These are phyloP conservation scores for Cryptococcus sp. DNA, from an alignment of 1,284 basidiomycete genomes.

Conservation along the genomic window DNA sequence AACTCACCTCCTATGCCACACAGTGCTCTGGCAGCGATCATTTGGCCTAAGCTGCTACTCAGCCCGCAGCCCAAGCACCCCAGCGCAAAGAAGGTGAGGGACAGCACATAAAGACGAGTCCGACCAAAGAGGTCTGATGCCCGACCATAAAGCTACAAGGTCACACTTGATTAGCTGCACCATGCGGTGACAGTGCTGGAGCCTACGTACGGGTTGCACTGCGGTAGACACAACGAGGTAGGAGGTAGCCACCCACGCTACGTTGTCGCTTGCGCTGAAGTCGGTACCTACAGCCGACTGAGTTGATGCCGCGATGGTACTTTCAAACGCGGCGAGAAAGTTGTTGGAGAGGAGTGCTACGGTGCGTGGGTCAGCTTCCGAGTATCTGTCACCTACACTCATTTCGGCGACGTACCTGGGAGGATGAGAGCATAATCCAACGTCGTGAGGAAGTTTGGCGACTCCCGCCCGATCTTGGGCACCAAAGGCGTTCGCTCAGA, in stretches of 20 bases:
- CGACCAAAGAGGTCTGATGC: slow-evolving; percentile 24
- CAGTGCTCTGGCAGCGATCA: slow-evolving; percentile 20
- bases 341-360: slow-evolving; percentile 21
- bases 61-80: slow-evolving; percentile 23
- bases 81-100: slow-evolving; percentile 16
- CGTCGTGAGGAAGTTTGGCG: slow-evolving; percentile 1
- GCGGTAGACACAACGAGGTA: slow-evolving; percentile 26
- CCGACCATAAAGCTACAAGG: slow-evolving; percentile 19
- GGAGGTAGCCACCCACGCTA: slow-evolving; percentile 26
- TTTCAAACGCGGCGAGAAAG: slow-evolving; percentile 26
- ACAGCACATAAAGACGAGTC: slow-evolving; percentile 20
- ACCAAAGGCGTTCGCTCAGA: neutral
- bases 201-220: slow-evolving; percentile 21
- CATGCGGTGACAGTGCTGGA: neutral
- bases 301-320: slow-evolving; percentile 27
- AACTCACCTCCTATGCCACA: slow-evolving; percentile 23
- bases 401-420: slow-evolving; percentile 6
- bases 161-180: neutral
- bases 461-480: neutral
- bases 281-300: slow-evolving; percentile 20
- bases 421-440: slow-evolving; percentile 9
- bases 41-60: slow-evolving; percentile 16
- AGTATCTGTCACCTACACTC: neutral
- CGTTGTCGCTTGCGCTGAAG: slow-evolving; percentile 20
- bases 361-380: neutral